Base-by-base conservation (phyloP, 2,329 filamentous ascomycete genomes). In the Ophiosphaerella korrae region DNA sequence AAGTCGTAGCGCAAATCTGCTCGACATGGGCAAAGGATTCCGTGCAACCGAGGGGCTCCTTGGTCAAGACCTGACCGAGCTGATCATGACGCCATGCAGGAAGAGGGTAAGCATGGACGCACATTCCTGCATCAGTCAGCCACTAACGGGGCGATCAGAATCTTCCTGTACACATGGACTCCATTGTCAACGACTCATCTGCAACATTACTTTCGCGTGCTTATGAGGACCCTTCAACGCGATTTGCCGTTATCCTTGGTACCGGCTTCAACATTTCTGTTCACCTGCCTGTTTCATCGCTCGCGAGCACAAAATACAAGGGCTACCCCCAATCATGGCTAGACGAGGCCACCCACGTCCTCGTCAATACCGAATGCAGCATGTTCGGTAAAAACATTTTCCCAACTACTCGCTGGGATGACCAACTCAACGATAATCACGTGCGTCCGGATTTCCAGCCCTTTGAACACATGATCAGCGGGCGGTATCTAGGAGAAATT, bases 11-110 rank as follows among this genome's bases (percentile, higher is more conserved):
- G 85, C 83, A 6, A 79, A 78, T 38, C 72, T 87, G 16, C 76
- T 85, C 45, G 77, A 78, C 13, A 88, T 88, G 85, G 85, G 85
- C 53, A 88, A 88, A 67, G 84, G 84, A 0, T 87, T 87, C 64
- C 74, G 76, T 45, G 85, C 83, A 39, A 84, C 82, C 13, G 77
- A 84, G 53, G 83, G 81, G 23, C 79, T 84, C 3, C 74, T 84
- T 34, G 84, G 84, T 26, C 76, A 82, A 58, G 84, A 88, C 65
- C 72, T 88, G 32, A 81, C 81, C 43, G 78, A 81, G 42, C 69
- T 87, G 49, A 82, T 88, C 57, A 83, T 83, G 73, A 71, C 76
- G 29, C 82, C 84, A 13, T 88, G 84, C 68, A 75, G 73, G 39
- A 77, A 78, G 55, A 76, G 76, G 53, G 75, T 77, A 64, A 60